Evolutionary conservation across 148 eudicot genomes (phyloP), one percentile per base, ranked within the genome.

Genomic region (Agrostemma githago): DNA sequence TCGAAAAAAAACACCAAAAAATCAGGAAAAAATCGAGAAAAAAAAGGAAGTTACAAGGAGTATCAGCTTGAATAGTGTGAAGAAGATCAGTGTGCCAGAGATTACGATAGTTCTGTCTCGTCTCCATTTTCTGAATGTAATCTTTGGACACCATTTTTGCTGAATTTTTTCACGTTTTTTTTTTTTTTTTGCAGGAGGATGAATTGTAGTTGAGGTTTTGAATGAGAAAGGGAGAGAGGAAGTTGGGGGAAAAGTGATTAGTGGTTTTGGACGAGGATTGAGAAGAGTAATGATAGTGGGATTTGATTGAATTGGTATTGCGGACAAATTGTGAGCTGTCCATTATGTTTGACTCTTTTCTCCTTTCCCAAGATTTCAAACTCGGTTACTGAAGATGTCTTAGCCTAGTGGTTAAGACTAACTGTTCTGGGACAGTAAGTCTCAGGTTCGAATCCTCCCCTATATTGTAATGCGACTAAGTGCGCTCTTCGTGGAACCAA

Each of bases 31-130:
- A 37, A 56, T 1, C 3, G 54, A 20, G n/a, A 46, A 7, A 56
- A 48, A 39, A 70, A 34, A 62, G 15, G 42, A 39, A 26, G 57
- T 38, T 89, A 93, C 98, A 93, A 42, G 92, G 90, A 76, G 98
- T 82, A 48, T 93, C 97, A 11, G 84, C 82, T 62, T 85, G 86
- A 41, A 89, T 77, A 8, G 92, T 79, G 79, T 74, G 74, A 48
- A 83, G 58, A 62, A 91, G 95, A 85, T 93, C 98, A 68, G 97
- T 83, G 84, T 91, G 98, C 98, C 98, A 91, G 20, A 93, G 76
- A 73, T 91, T 91, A 4, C 91, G 92, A 69, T 76, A 93, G 74
- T 86, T 84, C 83, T 93, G 90, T 12, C 98, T 85, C 37, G 72
- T 72, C 80, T 89, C 81, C 97, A 91, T 85, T 78, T 89, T 93